These are phyloP conservation scores for Poronia punctata DNA, from an alignment of 495 filamentous ascomycete species.

Conservation along the genomic window DNA sequence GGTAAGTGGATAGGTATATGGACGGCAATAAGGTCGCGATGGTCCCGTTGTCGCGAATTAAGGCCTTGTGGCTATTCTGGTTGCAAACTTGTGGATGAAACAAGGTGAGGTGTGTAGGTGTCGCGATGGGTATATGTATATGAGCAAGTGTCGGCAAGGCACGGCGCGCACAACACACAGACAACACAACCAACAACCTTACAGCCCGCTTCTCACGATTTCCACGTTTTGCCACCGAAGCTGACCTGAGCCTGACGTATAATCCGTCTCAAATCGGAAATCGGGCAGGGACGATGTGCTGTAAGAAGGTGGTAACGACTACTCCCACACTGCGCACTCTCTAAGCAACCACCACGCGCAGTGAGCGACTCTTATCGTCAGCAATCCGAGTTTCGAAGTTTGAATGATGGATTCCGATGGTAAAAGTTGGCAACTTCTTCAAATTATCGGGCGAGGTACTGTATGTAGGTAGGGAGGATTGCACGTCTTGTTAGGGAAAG, in stretches of 20 bases:
- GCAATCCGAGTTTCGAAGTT: neutral
- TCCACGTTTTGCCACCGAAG: conserved; percentile 2
- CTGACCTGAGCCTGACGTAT: conserved; percentile 2
- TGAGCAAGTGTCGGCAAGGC: neutral
- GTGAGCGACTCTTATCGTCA: conserved; percentile 4
- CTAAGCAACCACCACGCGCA: conserved; percentile 7
- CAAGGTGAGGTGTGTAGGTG: neutral
- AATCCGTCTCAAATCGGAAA: conserved; percentile 1
- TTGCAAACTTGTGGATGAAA: conserved; percentile 1
- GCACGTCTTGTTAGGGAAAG: conserved; percentile 2
- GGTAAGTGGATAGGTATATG: conserved; percentile 5
- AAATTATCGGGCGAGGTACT: neutral
- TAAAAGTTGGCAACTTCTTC: conserved; percentile 3
- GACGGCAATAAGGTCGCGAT: neutral
- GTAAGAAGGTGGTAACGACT: neutral
- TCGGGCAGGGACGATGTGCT: neutral
- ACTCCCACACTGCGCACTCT: conserved; percentile 2
- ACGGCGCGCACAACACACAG: conserved; percentile 3
- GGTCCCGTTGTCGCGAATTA: conserved; percentile 4
- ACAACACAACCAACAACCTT: conserved; percentile 4
- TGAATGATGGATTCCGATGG: neutral
- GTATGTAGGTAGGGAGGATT: conserved; percentile 11
- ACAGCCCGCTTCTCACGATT: too few species aligned
- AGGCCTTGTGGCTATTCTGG: neutral
- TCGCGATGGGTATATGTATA: neutral